Conservation (phyloP, 202 grass and related monocot species). For the Brachypodium distachyon region DNA sequence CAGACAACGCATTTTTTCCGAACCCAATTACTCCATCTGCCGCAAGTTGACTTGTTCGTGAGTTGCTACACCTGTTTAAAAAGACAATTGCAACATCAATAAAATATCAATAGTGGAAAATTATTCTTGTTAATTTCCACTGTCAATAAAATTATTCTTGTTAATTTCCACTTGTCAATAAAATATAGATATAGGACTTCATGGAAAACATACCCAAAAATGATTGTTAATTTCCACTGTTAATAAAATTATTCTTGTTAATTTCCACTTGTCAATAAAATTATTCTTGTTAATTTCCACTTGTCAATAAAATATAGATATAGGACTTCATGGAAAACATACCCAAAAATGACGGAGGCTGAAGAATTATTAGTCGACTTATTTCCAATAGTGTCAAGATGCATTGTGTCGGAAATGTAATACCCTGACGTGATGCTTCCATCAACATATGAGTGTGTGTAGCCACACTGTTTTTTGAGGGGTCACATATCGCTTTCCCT, state of each 20-base stretch:
- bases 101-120: too few species aligned
- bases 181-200: slow-evolving; percentile 32
- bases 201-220: slow-evolving; percentile 68
- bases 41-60: slow-evolving; percentile 57
- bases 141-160: too few species aligned
- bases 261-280: too few species aligned
- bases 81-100: neutral
- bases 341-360: slow-evolving; percentile 79
- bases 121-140: too few species aligned
- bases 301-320: slow-evolving; percentile 30
- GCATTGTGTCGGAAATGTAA: slow-evolving; percentile 60
- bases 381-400: slow-evolving; percentile 50
- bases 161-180: neutral
- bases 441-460: slow-evolving; percentile 75
- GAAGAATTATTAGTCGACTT: slow-evolving; percentile 58
- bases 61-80: slow-evolving; percentile 71
- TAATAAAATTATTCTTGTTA: too few species aligned
- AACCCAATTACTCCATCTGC: slow-evolving; percentile 87
- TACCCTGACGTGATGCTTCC: slow-evolving; percentile 70
- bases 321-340: slow-evolving; percentile 9
- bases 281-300: neutral
- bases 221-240: too few species aligned
- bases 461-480: slow-evolving; percentile 38
- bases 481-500: slow-evolving; percentile 64
- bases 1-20: slow-evolving; percentile 67